These are phyloP conservation scores for Coccinonectria pachysandricola DNA, from an alignment of 2,329 filamentous ascomycete species.

Conservation along the genomic window DNA sequence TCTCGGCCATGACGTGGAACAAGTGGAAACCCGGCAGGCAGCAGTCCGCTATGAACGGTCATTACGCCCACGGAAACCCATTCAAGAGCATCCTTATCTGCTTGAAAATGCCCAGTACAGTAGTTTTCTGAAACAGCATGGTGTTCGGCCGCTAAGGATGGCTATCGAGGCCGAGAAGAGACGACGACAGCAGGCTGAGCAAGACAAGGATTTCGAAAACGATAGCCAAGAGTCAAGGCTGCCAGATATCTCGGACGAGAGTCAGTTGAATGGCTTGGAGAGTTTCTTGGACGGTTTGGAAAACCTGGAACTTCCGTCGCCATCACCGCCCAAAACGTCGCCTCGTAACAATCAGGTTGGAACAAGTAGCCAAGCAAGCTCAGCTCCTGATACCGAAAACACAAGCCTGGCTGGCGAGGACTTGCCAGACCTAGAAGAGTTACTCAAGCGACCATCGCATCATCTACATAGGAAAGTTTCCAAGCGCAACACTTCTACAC, in stretches of 20 bases:
- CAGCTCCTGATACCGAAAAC: slow-evolving; percentile 25
- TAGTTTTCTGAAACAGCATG: slow-evolving; percentile 41
- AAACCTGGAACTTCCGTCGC: slow-evolving; percentile 15
- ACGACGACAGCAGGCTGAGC: slow-evolving; percentile 31
- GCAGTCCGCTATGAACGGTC: slow-evolving; percentile 34
- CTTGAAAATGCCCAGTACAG: slow-evolving; percentile 46
- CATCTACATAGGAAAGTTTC: slow-evolving; percentile 5
- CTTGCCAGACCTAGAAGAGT: slow-evolving; percentile 27
- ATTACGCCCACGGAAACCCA: slow-evolving; percentile 49
- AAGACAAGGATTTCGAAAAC: slow-evolving; percentile 42
- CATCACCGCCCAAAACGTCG: slow-evolving; percentile 21
- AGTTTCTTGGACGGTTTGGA: slow-evolving; percentile 10
- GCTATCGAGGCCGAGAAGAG: slow-evolving; percentile 19
- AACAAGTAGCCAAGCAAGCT: slow-evolving; percentile 26
- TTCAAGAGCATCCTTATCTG: slow-evolving; percentile 50
- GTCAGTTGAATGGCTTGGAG: slow-evolving; percentile 18
- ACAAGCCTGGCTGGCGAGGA: slow-evolving; percentile 29
- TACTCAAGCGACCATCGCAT: slow-evolving; percentile 15
- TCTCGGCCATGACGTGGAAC: slow-evolving; percentile 9
- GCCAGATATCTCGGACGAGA: slow-evolving; percentile 25
- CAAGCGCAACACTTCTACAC: slow-evolving; percentile 16
- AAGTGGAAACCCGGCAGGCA: slow-evolving; percentile 14
- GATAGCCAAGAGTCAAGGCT: slow-evolving; percentile 35
- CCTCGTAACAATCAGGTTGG: slow-evolving; percentile 14
- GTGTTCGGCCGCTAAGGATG: slow-evolving; percentile 41